phyloP scores from a whole-genome alignment of 257 asterid species.

The Solanum raphanifolium region DNA sequence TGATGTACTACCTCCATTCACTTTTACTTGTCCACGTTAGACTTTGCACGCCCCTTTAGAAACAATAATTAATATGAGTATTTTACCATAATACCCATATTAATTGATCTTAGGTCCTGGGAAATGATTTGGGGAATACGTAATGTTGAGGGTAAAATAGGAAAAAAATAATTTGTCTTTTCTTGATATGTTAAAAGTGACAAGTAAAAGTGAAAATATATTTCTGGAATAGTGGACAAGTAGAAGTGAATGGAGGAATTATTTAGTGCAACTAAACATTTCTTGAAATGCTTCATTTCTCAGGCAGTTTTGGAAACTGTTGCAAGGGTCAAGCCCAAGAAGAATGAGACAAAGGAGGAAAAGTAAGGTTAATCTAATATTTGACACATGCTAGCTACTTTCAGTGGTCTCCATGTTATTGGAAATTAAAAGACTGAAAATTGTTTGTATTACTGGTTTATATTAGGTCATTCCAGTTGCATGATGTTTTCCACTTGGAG shows the following conservation, averaged over 20 bases:
- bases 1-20: neutral
- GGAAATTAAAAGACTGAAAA: neutral
- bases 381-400: neutral
- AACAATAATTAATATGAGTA: neutral
- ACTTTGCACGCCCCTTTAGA: neutral
- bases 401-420: neutral
- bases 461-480: conserved; percentile 62
- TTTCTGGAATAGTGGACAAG: neutral
- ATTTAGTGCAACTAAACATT: neutral
- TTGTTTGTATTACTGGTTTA: conserved; percentile 10
- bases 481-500: conserved; percentile 64
- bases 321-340: conserved; percentile 82
- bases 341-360: conserved; percentile 69
- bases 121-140: neutral
- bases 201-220: neutral
- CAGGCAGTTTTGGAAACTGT: conserved; percentile 88
- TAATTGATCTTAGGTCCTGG: neutral
- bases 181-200: neutral
- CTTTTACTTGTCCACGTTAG: neutral
- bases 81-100: neutral
- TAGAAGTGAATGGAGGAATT: neutral
- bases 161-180: neutral
- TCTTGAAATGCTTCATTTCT: conserved; percentile 14
- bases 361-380: conserved; percentile 35
- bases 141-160: neutral